Evolutionary conservation across 108 stramenopile genomes (phyloP), one percentile per base, ranked within the genome.

Genomic region (Skeletonema menzelii): DNA sequence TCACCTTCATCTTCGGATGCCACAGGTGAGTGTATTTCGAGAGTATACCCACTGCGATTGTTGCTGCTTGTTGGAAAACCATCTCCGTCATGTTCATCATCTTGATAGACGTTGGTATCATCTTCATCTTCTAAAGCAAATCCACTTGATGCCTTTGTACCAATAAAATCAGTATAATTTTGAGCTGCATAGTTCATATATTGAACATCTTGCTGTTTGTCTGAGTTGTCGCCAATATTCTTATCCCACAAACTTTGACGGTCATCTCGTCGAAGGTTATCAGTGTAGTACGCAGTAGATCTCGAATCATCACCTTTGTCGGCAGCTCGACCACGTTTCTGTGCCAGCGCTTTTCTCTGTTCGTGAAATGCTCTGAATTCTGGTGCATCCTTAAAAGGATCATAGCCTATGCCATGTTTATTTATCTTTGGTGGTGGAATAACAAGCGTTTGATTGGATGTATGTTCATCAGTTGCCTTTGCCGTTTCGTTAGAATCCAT

Each of bases 101-200:
- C 68, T 47, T 90, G 82, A 69, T 91, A 92, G 10, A 86, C 88
- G 74, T 95, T 87, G 20, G 72, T 49, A 58, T 95, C 94, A 26
- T 91, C 94, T 67, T 92, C 94, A 46, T 95, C 94, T 47, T 87
- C 81, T 19, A 95, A 71, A 10, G 94, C 89, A 76, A 95, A 95
- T 34, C 94, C 94, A 63, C 85, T 88, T 7, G 81, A 85, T 1
- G 86, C 80, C 38, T 77, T 84, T 19, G 75, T 77, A 2, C 94
- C 94, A 11, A 95, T 88, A 76, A 94, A 89, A 58, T 94, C 89
- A 67, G 79, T 56, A 63, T 79, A 72, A 56, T 84, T 77, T 2
- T 55, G 65, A 34, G 80, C 83, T 38, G 67, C 72, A 49, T 85
- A 83, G 59, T 87, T 72, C 17, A 65, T 59, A 20, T 62, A 57